Base-by-base conservation (phyloP, 768 basidiomycete genomes). In the Chalciporus sphaerocephalus region DNA sequence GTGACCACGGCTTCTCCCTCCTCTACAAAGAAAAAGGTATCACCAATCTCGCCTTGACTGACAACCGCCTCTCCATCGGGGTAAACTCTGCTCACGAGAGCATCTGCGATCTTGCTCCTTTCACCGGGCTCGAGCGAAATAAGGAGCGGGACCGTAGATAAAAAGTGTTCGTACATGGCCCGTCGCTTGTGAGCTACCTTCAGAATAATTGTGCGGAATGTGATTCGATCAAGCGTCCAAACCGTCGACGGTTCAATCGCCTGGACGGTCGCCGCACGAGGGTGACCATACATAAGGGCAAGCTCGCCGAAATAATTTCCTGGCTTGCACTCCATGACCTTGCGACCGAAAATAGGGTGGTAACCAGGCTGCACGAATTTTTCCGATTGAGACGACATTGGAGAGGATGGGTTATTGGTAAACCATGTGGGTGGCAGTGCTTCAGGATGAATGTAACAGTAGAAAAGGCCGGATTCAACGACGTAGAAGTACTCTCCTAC, bases 401-500 rank as follows among this genome's bases (percentile, higher is more conserved):
- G 56, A 17, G 61, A 65, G 32, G 69, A 62, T 25, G 65, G 67
- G 27, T 67, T 64, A 20, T 74, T 74, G 8, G 72, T 70, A 28
- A 76, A 63, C 77, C 81, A 83, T 24, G 75, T 69, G 0, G 79
- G 76, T 2, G 84, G 81, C 15, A 83, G 67, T 6, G 81, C 80
- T 38, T 84, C 85, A 4, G 79, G 75, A 43, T 76, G 80, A 53
- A 86, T 83, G 65, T 83, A 97, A 64, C 92, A 88, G 55, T 93
- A 76, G 50, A 98, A 73, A 46, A 81, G 69, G 2, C 96, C 96
- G 35, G 78, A 76, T 69, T 98, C 96, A 52, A 98, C 92, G 42
- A 97, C 90, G 67, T 99, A 99, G 66, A 97, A 98, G 69, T 84
- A 93, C 58, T 97, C 94, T 43, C 96, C 96, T 16, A 91, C 88